Conservation (phyloP, 1,284 basidiomycete species). For the Phenoliferia sp. region DNA sequence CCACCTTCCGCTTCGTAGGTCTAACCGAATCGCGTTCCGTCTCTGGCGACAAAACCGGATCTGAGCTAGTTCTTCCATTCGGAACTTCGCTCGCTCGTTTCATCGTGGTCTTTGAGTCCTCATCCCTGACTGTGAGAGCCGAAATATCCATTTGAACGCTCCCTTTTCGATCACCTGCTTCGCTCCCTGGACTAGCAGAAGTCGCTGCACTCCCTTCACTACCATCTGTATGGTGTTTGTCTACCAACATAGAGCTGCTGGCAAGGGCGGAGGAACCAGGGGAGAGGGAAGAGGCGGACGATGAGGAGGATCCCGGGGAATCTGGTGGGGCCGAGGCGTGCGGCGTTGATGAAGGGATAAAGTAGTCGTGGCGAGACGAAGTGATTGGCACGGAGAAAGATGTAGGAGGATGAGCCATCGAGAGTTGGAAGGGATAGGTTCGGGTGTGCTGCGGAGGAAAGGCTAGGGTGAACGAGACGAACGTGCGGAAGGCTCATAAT, state of each 20-base stretch:
- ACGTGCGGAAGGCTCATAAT: no score
- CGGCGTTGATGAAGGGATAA: neutral
- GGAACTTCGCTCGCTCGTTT: neutral
- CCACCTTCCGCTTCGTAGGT: constrained; percentile 9
- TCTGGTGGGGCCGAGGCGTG: neutral
- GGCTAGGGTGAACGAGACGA: no score
- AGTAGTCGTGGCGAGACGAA: neutral
- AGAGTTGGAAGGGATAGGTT: no score
- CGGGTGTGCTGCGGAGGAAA: no score
- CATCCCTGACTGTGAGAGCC: neutral
- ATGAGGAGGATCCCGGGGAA: constrained; percentile 1
- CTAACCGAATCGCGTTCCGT: no score
- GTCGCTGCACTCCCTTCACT: constrained; percentile 18
- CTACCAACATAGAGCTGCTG: neutral
- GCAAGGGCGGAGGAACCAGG: constrained; percentile 10
- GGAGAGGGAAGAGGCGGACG: constrained; percentile 9
- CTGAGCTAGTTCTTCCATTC: neutral
- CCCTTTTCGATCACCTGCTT: neutral
- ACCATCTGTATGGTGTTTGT: neutral
- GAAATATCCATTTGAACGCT: neutral
- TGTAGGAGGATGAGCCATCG: neutral
- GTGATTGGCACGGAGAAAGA: neutral
- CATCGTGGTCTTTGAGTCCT: neutral
- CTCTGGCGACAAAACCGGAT: neutral
- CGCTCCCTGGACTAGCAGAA: constrained; percentile 9